Base-by-base conservation (phyloP, 495 filamentous ascomycete species). In the Niebla homalea region DNA sequence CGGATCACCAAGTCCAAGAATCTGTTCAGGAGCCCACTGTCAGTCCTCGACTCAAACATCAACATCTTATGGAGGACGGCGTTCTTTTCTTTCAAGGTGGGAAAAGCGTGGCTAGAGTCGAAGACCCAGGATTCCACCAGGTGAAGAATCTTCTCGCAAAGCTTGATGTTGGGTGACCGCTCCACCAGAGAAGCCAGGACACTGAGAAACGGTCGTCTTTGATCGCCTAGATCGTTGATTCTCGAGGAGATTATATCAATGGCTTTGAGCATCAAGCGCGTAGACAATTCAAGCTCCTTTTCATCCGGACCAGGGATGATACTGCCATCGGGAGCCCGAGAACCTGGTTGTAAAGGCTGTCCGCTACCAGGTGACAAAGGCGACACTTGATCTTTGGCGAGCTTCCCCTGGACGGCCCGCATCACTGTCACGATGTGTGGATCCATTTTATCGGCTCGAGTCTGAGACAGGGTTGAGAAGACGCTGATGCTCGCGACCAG, bases 101-200 rank as follows among this genome's bases (percentile, higher is more conserved):
- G 93, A 77, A 89, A 94, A 4, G 86, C 85, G 50, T 94, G 89
- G 26, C 83, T 86, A 2, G 87, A 89, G 47, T 86, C 76, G 74
- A 99, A 97, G 12, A 97, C 84, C 93, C 93, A 99, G 4, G 70
- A 70, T 59, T 94, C 88, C n/a, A 95, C 89, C 76, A 97, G 90
- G 21, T 84, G 78, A 8, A 99, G 68, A 39, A 99, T 87, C 68
- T 93, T 94, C 56, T 81, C 79, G 64, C 93, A 97, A 7, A 99
- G 74, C 25, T 76, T 72, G 46, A 79, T 81, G 58, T 87, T 90
- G 59, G 81, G 72, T 2, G 93, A 97, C 54, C 92, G 89, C 65
- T 99, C 93, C 14, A 99, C 88, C 5, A 99, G 74, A 25, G 87
- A 87, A 5, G 93, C 93, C 43, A 99, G 69, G 16, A 95, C 89